Base-by-base conservation (phyloP, 495 filamentous ascomycete species). In the Monascus purpureus region DNA sequence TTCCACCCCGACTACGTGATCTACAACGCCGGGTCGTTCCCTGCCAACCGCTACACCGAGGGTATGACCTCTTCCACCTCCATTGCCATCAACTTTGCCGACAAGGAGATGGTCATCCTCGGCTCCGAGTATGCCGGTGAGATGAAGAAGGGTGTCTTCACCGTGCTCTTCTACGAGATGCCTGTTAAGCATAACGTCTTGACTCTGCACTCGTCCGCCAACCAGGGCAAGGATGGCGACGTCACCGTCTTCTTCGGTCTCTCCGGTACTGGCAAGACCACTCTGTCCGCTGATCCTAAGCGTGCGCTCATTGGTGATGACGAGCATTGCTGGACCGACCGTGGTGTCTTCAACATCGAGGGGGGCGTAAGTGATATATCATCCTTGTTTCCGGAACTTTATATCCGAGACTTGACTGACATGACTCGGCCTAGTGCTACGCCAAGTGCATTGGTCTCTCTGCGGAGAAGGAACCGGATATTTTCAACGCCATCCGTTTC, bases 101-200 rank as follows among this genome's bases (percentile, higher is more conserved):
- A 86, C 47, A 83, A 83, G 70, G 82, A 88, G 67, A 78, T 97
- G 90, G 90, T 97, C 46, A 96, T 97, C 60, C 76, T 97, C 31
- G 90, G 90, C 52, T 96, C 90, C 24, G 90, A 97, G 70, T 97
- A 97, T 54, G 90, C 90, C 38, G 90, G 90, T 48, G 88, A 95
- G 73, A 97, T 97, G 90, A 97, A 96, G 76, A 96, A 96, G 76
- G 92, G 90, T 55, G 70, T 97, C 62, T 96, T 97, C 73, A 97
- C 90, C 31, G 83, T 97, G 38, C 72, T 97, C 46, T 97, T 95
- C 72, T 97, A 96, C 68, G 90, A 97, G 70, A 95, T 95, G 82
- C 90, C 90, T 33, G 80, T 97, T 39, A 95, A 93, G 73, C 90
- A 97, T 74, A 93, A 96, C 61, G 87, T 97, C 41, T 68, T 97